Evolutionary conservation across 768 basidiomycete species (phyloP).

Genomic region (Pisolithus orientalis): DNA sequence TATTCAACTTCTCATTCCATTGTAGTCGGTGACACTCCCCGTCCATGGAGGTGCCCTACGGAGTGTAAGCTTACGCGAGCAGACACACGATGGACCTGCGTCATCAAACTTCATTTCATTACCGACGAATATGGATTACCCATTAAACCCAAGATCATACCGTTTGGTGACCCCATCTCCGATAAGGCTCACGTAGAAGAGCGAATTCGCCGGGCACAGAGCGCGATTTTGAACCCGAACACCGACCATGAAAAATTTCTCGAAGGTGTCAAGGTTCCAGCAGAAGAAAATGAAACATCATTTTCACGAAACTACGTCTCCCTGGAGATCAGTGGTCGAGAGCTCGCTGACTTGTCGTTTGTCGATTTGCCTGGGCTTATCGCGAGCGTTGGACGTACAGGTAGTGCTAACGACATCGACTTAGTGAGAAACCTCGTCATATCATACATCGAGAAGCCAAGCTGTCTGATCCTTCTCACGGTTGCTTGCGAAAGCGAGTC

Average conservation of each 20-base stretch:
- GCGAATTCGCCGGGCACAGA: conserved; percentile 58
- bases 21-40: neutral
- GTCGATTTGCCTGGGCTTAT: conserved; percentile 63
- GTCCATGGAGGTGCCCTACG: conserved; percentile 42
- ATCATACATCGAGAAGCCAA: conserved; percentile 50
- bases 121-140: conserved; percentile 34
- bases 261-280: neutral
- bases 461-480: conserved; percentile 64
- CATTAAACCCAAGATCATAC: conserved; percentile 31
- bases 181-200: conserved; percentile 55
- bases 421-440: no score
- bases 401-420: conserved; percentile 50
- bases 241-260: conserved; percentile 13
- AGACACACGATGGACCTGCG: conserved; percentile 40
- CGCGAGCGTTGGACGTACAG: conserved; percentile 43
- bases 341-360: conserved; percentile 59
- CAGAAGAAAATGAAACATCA: conserved; percentile 16
- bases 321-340: conserved; percentile 51
- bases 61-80: conserved; percentile 48
- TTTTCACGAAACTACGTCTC: conserved; percentile 57
- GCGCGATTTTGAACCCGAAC: conserved; percentile 58
- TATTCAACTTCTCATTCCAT: neutral
- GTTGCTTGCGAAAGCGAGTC: conserved; percentile 39
- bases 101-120: conserved; percentile 41
- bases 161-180: conserved; percentile 44